phyloP scores from a whole-genome alignment of 1,139 yeast genomes.

The Saccharomycopsis hybrid region DNA sequence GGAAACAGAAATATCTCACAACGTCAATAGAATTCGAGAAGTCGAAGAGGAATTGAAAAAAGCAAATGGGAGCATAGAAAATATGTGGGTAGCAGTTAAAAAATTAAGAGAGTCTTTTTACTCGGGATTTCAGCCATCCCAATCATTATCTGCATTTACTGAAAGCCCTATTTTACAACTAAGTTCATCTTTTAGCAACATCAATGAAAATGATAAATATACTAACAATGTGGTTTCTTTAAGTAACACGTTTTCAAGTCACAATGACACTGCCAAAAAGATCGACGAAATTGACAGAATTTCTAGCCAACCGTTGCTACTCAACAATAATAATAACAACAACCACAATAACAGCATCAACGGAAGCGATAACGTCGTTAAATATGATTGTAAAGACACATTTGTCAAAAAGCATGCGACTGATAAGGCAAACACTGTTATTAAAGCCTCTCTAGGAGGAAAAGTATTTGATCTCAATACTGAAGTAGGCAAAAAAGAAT shows the following conservation, averaged over 20 bases:
- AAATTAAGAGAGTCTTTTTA: not conserved
- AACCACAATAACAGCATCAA: too few relatives aligned
- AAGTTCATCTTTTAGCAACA: not conserved
- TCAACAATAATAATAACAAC: too few relatives aligned
- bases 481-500: slow-evolving; percentile 27
- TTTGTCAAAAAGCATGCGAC: not conserved
- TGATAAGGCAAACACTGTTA: too few relatives aligned
- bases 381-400: too few relatives aligned
- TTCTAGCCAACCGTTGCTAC: too few relatives aligned
- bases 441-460: slow-evolving; percentile 22
- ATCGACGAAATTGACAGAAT: too few relatives aligned
- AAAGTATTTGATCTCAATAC: slow-evolving; percentile 29
- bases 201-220: too few relatives aligned
- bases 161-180: not conserved
- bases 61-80: not conserved
- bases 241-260: too few relatives aligned
- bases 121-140: not conserved
- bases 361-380: too few relatives aligned
- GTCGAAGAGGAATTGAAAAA: not conserved
- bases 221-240: too few relatives aligned
- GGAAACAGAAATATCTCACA: too few relatives aligned
- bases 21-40: not conserved
- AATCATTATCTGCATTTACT: not conserved
- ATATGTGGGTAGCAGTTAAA: not conserved
- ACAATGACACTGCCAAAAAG: too few relatives aligned